phyloP scores from a whole-genome alignment of 768 basidiomycete species.

The Panaeolus cyanescens region DNA sequence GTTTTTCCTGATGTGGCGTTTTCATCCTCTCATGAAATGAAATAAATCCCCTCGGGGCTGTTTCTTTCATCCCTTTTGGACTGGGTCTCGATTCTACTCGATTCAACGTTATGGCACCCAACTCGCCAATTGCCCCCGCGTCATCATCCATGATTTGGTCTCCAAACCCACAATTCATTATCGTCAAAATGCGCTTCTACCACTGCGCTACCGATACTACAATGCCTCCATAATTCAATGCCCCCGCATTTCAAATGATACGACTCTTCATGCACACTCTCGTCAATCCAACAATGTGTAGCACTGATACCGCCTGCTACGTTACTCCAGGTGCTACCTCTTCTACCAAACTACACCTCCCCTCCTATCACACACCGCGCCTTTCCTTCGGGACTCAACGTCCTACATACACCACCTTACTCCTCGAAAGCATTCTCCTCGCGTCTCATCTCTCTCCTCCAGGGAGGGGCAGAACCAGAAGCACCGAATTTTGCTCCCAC shows the following conservation, averaged over 20 bases:
- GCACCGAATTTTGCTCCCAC: no score
- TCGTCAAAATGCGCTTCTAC: neutral
- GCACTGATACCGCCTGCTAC: constrained; percentile 91
- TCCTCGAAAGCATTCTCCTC: constrained; percentile 66
- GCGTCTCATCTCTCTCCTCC: constrained; percentile 60
- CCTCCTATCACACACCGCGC: constrained; percentile 69
- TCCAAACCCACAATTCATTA: neutral
- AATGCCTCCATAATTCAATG: neutral
- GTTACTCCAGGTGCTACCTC: constrained; percentile 73
- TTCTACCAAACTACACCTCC: constrained; percentile 61
- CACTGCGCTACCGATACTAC: neutral
- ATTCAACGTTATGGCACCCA: no score
- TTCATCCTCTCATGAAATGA: neutral
- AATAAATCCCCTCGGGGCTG: neutral
- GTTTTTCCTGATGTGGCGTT: neutral
- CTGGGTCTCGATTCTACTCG: neutral
- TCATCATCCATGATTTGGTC: neutral
- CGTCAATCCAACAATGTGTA: constrained; percentile 24
- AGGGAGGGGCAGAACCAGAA: constrained; percentile 6
- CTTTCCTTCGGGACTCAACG: constrained; percentile 74
- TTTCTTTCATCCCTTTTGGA: neutral
- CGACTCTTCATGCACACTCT: neutral
- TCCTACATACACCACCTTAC: constrained; percentile 85
- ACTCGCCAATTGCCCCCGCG: neutral
- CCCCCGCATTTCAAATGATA: neutral